Percentiles rank a stretch among this genome's conserved stretches.
These are phyloP conservation scores for Mrakia gelida DNA, from an alignment of 768 basidiomycete genomes.

Conservation along the genomic window DNA sequence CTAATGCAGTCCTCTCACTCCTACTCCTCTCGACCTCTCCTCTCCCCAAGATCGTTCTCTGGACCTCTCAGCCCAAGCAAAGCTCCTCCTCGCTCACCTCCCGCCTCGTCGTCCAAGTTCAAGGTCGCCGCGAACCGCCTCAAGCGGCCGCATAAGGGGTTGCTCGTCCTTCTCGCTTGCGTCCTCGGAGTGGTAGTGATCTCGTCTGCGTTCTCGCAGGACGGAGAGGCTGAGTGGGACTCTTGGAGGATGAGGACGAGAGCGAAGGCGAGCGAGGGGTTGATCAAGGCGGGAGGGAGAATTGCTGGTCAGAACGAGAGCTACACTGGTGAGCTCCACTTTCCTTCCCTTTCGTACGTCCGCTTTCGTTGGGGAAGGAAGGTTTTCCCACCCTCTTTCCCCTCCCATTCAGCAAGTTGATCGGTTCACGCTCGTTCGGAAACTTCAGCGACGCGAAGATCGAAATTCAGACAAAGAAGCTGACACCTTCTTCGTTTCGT, in stretches of 20 bases:
- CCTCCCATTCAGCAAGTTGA: too few species aligned
- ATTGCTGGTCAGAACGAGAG: neutral
- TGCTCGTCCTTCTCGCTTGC: neutral
- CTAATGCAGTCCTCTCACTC: neutral
- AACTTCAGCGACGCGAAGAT: too few species aligned
- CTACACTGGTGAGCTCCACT: neutral
- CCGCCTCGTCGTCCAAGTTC: neutral
- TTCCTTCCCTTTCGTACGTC: neutral
- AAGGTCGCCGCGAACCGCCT: neutral
- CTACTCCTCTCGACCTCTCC: neutral
- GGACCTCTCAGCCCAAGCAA: neutral
- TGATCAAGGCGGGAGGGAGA: neutral
- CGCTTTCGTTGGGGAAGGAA: too few species aligned
- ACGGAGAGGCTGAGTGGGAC: neutral
- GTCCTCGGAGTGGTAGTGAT: neutral
- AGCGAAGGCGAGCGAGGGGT: neutral
- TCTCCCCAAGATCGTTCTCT: neutral
- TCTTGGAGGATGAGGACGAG: neutral
- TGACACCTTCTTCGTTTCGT: neutral
- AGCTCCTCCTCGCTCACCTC: neutral
- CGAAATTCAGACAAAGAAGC: too few species aligned
- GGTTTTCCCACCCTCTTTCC: too few species aligned
- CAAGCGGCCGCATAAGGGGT: neutral
- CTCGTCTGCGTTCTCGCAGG: neutral
- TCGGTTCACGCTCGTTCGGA: too few species aligned